A percentile compares a stretch with the other conserved stretches of the same genome.
phyloP scores from a whole-genome alignment of 345 rosid genomes.

The Leavenworthia alabamica region DNA sequence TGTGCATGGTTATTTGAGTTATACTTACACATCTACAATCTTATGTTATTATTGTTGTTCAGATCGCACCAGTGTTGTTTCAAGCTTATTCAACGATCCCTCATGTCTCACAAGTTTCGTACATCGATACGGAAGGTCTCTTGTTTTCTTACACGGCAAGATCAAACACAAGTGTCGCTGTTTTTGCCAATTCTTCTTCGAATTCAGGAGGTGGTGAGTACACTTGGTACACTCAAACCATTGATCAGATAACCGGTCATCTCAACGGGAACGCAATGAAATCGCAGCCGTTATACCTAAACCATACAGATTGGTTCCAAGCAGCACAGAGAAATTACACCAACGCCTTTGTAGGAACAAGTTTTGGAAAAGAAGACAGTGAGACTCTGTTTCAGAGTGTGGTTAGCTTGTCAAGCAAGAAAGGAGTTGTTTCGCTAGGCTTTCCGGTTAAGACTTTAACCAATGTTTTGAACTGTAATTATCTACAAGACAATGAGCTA shows the following conservation, averaged over 20 bases:
- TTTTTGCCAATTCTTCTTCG: constrained; percentile 16
- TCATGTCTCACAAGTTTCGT: constrained; percentile 26
- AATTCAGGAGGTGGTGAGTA: constrained; percentile 9
- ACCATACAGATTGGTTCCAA: constrained; percentile 12
- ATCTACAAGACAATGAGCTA: constrained; percentile 18
- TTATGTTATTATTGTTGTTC: background rate
- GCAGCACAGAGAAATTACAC: background rate
- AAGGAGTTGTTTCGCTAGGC: constrained; percentile 25
- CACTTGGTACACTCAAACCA: constrained; percentile 27
- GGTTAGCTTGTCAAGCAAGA: constrained; percentile 16
- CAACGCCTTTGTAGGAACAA: background rate
- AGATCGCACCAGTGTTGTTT: constrained; percentile 25
- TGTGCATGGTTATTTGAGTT: background rate
- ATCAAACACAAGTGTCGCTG: constrained; percentile 7
- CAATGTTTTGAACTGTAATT: background rate
- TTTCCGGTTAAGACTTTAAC: constrained; percentile 9
- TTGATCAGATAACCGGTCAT: constrained; percentile 21
- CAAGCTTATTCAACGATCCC: constrained; percentile 21
- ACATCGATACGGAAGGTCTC: constrained; percentile 11
- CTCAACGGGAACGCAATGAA: background rate
- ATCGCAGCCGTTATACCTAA: constrained; percentile 12
- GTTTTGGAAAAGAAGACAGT: constrained; percentile 15
- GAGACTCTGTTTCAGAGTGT: constrained; percentile 2
- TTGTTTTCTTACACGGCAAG: constrained; percentile 10
- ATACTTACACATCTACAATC: background rate